phyloP scores from a whole-genome alignment of 2,329 filamentous ascomycete genomes.

The Alternaria conjuncta region DNA sequence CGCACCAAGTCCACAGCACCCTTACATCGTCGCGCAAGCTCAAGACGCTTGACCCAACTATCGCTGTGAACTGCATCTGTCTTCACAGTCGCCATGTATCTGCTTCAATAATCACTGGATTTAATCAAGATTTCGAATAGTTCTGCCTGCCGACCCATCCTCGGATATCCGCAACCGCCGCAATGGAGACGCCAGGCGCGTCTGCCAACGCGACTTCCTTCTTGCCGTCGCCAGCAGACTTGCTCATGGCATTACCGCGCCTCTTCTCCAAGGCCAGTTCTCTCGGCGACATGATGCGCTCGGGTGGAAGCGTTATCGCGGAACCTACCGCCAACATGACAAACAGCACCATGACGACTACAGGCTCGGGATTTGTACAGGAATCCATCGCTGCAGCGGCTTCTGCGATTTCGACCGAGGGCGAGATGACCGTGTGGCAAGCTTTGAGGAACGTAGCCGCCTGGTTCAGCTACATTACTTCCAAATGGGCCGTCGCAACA shows the following conservation, averaged over 20 bases:
- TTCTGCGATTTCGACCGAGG: conserved; percentile 37
- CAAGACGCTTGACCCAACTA: not conserved
- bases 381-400: conserved; percentile 52
- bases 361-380: conserved; percentile 50
- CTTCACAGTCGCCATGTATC: conserved; percentile 5
- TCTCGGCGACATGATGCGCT: conserved; percentile 63
- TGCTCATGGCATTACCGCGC: conserved; percentile 72
- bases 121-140: not conserved
- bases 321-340: conserved; percentile 61
- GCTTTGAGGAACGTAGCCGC: conserved; percentile 75
- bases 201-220: conserved; percentile 46
- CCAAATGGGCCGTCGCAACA: conserved; percentile 84
- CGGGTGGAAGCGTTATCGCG: conserved; percentile 66
- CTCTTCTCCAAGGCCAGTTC: conserved; percentile 72
- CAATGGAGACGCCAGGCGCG: conserved; percentile 35
- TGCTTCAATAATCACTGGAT: not conserved
- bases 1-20: conserved; percentile 4
- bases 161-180: conserved; percentile 13
- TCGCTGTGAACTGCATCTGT: not conserved
- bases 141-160: conserved; percentile 7
- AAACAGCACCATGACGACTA: conserved; percentile 48
- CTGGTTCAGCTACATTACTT: conserved; percentile 76
- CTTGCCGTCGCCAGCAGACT: conserved; percentile 68
- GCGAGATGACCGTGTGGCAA: conserved; percentile 55
- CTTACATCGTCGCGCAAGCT: not conserved